These are phyloP conservation scores for Paraphoma chrysanthemicola DNA, from an alignment of 2,329 filamentous ascomycete genomes.

Conservation along the genomic window DNA sequence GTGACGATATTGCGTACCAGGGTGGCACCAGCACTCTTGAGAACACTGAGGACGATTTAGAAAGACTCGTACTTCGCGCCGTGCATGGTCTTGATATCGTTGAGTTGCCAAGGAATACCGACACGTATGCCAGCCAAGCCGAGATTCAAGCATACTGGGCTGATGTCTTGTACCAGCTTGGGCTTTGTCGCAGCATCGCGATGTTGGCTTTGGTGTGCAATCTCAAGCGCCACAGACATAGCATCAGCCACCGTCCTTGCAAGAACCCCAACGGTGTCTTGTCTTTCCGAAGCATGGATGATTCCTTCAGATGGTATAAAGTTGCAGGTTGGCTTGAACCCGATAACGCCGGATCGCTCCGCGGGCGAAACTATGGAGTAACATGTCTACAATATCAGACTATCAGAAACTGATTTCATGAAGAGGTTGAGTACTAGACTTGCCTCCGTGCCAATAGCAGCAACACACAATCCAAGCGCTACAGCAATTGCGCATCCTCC, in stretches of 20 bases:
- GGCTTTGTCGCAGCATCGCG: background rate
- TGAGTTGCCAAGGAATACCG: slow-evolving; percentile 7
- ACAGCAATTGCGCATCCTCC: slow-evolving; percentile 65
- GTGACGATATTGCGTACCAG: slow-evolving; percentile 31
- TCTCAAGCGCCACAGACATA: slow-evolving; percentile 53
- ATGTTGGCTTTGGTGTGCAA: slow-evolving; percentile 1
- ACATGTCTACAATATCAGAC: slow-evolving; percentile 5
- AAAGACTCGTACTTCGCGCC: slow-evolving; percentile 9
- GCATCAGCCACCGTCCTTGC: slow-evolving; percentile 61
- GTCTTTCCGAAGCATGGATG: slow-evolving; percentile 64
- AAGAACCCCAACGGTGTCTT: slow-evolving; percentile 61
- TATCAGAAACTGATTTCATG: background rate
- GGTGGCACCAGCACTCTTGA: slow-evolving; percentile 13
- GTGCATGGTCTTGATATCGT: background rate
- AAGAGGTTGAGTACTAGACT: background rate
- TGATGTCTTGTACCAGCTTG: background rate
- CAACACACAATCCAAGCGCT: slow-evolving; percentile 63
- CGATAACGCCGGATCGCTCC: slow-evolving; percentile 20
- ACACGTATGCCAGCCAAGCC: slow-evolving; percentile 11
- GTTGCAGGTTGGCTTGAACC: slow-evolving; percentile 46
- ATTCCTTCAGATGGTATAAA: slow-evolving; percentile 65
- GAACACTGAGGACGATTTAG: background rate
- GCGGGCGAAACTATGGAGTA: slow-evolving; percentile 23
- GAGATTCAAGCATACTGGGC: slow-evolving; percentile 9
- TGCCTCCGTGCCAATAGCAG: slow-evolving; percentile 64